Conservation (phyloP, 495 filamentous ascomycete species). For the Cercophora sp. region DNA sequence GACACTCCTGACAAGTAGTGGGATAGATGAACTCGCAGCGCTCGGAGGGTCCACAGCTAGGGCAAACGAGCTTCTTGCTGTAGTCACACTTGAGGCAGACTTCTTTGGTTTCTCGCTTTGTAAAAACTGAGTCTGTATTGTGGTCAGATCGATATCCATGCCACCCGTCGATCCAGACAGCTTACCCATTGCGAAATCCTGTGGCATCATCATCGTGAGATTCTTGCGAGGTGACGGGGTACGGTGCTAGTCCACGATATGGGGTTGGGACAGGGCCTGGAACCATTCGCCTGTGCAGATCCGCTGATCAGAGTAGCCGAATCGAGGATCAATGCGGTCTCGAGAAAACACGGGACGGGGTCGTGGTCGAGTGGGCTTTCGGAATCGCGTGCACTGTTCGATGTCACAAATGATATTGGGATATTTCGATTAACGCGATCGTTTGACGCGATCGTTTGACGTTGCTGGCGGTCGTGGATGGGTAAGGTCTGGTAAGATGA, state of each 20-base stretch:
- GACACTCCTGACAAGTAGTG: slow-evolving; percentile 30
- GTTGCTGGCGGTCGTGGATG: not conserved
- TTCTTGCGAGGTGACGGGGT: too few relatives aligned
- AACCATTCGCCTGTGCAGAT: slow-evolving; percentile 19
- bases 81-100: slow-evolving; percentile 22
- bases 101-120: slow-evolving; percentile 23
- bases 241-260: not conserved
- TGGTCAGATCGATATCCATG: not conserved
- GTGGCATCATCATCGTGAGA: too few relatives aligned
- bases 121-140: not conserved
- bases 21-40: slow-evolving; percentile 37
- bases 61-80: slow-evolving; percentile 21
- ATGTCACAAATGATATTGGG: too few relatives aligned
- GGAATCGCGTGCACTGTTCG: too few relatives aligned
- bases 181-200: slow-evolving; percentile 11
- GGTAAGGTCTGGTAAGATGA: too few relatives aligned
- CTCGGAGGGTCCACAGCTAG: slow-evolving; percentile 17
- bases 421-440: too few relatives aligned
- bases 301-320: slow-evolving; percentile 17
- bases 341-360: too few relatives aligned
- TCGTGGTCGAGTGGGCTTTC: too few relatives aligned
- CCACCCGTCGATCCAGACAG: not conserved
- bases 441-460: too few relatives aligned
- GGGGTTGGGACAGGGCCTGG: slow-evolving; percentile 9
- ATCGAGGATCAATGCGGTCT: too few relatives aligned